Base-by-base conservation (phyloP, 1,139 yeast genomes). In the Yamadazyma diddensiae region DNA sequence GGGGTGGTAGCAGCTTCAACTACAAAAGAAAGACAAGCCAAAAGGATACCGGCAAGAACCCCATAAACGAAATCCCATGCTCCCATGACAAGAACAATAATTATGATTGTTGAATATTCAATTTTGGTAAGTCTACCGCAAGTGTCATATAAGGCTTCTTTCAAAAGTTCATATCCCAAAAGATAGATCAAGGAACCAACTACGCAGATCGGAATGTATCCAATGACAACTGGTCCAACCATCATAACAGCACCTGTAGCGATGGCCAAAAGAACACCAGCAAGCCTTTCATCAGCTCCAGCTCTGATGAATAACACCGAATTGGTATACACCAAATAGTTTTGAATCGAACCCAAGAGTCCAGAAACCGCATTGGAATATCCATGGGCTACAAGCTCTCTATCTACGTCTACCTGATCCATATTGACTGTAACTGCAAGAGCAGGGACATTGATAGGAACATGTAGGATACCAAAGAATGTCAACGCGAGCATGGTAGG, bases 381-480 rank as follows among this genome's bases (percentile, higher is more conserved):
- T 3, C 98, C 98, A 58, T 92, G 98, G 1, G 97, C 97, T 26
- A 90, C 82, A 39, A 92, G 71, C 59, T 92, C 98, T 37, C 92
- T 73, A 57, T 92, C 95, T 18, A 92, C 95, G 52, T 90, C 95
- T 42, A 84, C 77, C 42, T 82, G 82, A 53, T 83, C 92, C 72
- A 85, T 83, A 4, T 88, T 87, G 4, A 86, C 74, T 2, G 95
- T 83, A 12, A 92, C 94, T 0, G 97, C 97, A 36, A 92, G 67
- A 0, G 98, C 97, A 3, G 98, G 98, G 6, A 92, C 97, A 53
- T 92, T 92, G 42, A 92, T 92, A 4, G 98, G 98, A 9, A 92
- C 98, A 53, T 92, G 98, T 34, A 92, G 63, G 27, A 92, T 83
- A 4, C 98, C 98, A 51, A 92, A 92, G 54, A 92, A 92, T 0